Evolutionary conservation across 2,329 filamentous ascomycete species (phyloP), one percentile per base, ranked within the genome.

Genomic region (Hirsutella rhossiliensis): DNA sequence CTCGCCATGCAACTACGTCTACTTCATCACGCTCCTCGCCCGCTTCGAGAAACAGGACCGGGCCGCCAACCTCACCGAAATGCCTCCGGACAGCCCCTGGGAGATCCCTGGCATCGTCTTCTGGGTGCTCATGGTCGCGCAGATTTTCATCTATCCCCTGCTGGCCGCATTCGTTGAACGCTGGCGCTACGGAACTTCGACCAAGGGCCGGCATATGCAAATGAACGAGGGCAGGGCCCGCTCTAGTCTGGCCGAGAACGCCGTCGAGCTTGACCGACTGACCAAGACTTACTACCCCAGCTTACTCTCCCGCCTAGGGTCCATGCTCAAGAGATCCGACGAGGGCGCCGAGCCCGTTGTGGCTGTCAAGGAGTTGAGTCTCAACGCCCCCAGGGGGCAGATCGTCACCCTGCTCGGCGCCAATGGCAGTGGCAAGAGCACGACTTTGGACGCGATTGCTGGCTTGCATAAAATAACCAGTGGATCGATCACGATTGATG

Each of bases 341-440:
- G 67, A 65, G 47, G 63, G 69, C 3, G 43, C 48, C 5, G 74
- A 81, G 32, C 78, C 78, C 0, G 87, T 95, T 1, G 62, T 82
- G n/a, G 89, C 89, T 4, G 87, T 96, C 36, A 73, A 87, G 47
- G 69, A 80, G 36, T 66, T 96, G 32, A 82, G 73, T 42, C 68
- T 96, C 40, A 73, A 75, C 17, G 85, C 86, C 3, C 72, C 76
- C 4, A 77, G 80, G 49, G 89, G 89, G 1, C 82, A 94, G 53
- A 94, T 96, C 43, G 75, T 94, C 56, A 85, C 89, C 2, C 69
- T 96, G 0, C 73, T 96, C 0, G 89, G 89, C 32, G 87, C 88
- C 6, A 96, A 96, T 57, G 89, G 89, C 17, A 87, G 81, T 53
- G 89, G 89, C 31, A 96, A 96, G 61, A 88, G 82, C 43, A 95